A percentile compares a stretch with the other conserved stretches of the same genome.
These are phyloP conservation scores for Annulohypoxylon moriforme DNA, from an alignment of 495 filamentous ascomycete genomes.

Conservation along the genomic window DNA sequence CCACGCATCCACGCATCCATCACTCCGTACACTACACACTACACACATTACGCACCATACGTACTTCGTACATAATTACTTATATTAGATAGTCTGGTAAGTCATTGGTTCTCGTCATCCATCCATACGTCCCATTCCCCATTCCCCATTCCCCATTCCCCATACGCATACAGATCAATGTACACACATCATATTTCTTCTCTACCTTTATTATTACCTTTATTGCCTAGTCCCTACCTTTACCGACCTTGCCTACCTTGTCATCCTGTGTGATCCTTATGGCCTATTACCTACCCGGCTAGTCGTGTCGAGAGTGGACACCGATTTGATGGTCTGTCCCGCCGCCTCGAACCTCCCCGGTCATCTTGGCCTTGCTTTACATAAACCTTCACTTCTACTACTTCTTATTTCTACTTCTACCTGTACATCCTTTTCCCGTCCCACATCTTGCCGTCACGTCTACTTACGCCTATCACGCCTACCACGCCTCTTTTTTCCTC, in stretches of 20 bases:
- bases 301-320: constrained; percentile 46
- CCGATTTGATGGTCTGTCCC: constrained; percentile 51
- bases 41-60: constrained; percentile 4
- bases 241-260: constrained; percentile 18
- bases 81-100: constrained; percentile 20
- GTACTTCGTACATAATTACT: constrained; percentile 5
- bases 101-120: constrained; percentile 21
- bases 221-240: not conserved
- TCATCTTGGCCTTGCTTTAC: constrained; percentile 46
- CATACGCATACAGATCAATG: not conserved
- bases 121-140: not conserved
- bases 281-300: constrained; percentile 37
- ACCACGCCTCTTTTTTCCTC: constrained; percentile 29
- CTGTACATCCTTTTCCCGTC: constrained; percentile 47
- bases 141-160: not conserved
- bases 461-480: constrained; percentile 46
- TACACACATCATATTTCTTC: not conserved
- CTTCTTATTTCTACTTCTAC: constrained; percentile 16
- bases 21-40: constrained; percentile 6
- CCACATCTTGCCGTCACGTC: constrained; percentile 51
- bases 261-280: constrained; percentile 33
- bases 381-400: constrained; percentile 50
- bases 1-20: not conserved
- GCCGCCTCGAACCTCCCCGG: constrained; percentile 52
- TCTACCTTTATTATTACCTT: not conserved